phyloP scores from a whole-genome alignment of 257 asterid genomes.

The Agastache rugosa region DNA sequence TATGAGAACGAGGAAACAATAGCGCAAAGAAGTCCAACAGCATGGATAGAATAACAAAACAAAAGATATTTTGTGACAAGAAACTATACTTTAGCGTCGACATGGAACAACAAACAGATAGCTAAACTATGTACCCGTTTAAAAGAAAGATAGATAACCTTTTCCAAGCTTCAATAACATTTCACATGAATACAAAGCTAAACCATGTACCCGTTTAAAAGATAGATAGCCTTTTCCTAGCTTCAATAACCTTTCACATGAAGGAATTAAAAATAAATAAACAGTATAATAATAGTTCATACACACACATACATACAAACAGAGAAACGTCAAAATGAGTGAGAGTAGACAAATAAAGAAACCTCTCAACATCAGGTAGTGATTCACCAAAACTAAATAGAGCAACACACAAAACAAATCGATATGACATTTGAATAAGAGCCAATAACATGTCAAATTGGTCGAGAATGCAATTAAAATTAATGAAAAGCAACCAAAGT shows the following conservation, averaged over 20 bases:
- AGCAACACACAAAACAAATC: constrained; percentile 23
- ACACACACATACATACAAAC: neutral
- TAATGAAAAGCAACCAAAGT: constrained; percentile 6
- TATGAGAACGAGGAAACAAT: constrained; percentile 32
- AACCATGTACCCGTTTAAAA: neutral
- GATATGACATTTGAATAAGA: constrained; percentile 21
- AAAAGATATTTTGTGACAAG: constrained; percentile 23
- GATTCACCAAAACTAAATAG: constrained; percentile 10
- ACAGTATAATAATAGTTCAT: neutral
- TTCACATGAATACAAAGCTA: constrained; percentile 24
- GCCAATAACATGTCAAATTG: constrained; percentile 32
- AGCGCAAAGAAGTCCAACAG: constrained; percentile 27
- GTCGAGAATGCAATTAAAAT: constrained; percentile 5
- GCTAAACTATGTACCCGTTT: neutral
- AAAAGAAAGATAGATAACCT: constrained; percentile 7
- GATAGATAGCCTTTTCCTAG: constrained; percentile 11
- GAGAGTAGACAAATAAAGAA: constrained; percentile 25
- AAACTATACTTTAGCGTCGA: constrained; percentile 13
- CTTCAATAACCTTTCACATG: constrained; percentile 30
- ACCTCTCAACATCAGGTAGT: neutral
- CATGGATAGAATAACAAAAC: constrained; percentile 26
- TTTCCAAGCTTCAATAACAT: constrained; percentile 25
- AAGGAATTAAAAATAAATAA: neutral
- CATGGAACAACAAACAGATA: constrained; percentile 20
- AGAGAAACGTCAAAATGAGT: constrained; percentile 23